phyloP scores from a whole-genome alignment of 495 filamentous ascomycete genomes.

The Penicillium malachiteum region DNA sequence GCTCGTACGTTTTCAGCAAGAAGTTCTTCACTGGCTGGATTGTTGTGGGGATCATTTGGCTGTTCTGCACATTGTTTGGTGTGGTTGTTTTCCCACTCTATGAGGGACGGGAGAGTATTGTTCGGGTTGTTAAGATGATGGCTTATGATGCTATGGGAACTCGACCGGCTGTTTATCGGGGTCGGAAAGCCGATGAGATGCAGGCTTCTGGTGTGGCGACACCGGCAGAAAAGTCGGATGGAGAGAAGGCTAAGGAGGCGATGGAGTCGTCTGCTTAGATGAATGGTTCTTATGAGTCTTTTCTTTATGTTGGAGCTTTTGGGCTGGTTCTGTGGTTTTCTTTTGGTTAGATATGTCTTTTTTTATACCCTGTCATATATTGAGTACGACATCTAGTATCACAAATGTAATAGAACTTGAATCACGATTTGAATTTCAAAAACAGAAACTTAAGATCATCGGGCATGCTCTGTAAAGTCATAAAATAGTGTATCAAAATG shows the following conservation, averaged over 20 bases:
- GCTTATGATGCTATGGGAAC: slow-evolving; percentile 67
- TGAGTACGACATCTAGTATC: background rate
- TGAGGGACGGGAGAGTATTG: slow-evolving; percentile 72
- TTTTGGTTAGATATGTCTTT: background rate
- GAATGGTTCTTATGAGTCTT: slow-evolving; percentile 5
- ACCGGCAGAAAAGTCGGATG: slow-evolving; percentile 25
- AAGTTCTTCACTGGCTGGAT: slow-evolving; percentile 94
- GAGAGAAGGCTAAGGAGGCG: slow-evolving; percentile 26
- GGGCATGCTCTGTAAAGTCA: background rate
- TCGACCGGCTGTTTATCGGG: slow-evolving; percentile 34
- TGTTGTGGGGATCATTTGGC: slow-evolving; percentile 80
- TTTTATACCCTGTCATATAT: slow-evolving; percentile 4
- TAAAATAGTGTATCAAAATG: background rate
- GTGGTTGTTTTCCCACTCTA: slow-evolving; percentile 83
- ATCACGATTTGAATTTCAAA: background rate
- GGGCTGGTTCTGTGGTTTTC: background rate
- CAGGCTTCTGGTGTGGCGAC: slow-evolving; percentile 33
- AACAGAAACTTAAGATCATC: background rate
- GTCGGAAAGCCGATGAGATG: slow-evolving; percentile 20
- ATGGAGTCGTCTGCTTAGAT: slow-evolving; percentile 7
- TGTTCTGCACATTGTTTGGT: slow-evolving; percentile 70
- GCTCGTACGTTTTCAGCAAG: slow-evolving; percentile 83
- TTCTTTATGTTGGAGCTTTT: slow-evolving; percentile 2
- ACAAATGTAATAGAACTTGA: background rate
- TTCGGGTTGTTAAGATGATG: slow-evolving; percentile 63